Evolutionary conservation across 169 alveolate genomes (phyloP), one percentile per base, ranked within the genome.

Genomic region (Cryptosporidium xiaoi): DNA sequence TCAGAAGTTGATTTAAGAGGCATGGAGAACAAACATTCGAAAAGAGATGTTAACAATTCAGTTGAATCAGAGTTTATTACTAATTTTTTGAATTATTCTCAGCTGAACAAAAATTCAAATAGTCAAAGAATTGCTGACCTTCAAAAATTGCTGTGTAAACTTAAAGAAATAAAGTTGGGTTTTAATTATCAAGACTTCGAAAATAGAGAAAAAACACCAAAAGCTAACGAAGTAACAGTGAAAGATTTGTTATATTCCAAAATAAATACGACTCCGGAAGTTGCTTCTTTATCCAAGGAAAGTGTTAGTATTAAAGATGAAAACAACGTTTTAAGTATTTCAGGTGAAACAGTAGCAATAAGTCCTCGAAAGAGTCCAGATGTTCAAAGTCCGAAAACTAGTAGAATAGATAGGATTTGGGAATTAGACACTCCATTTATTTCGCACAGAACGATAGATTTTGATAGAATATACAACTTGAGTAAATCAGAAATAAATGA

Each of bases 401-500:
- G 48, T 8, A 40, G 10, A 20, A 46, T 66, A 29, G 44, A 31
- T 6, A 51, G 33, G 12, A 29, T 53, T 15, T 77, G 87, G 87
- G 87, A 77, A 29, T 62, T 77, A 60, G 87, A 77, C 50, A 77
- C 87, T 1, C 87, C 87, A 13, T 60, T 24, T 62, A 15, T 62
- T 36, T 15, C 40, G 10, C 44, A 60, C 56, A 56, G 87, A 27
- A 77, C 31, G 7, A 77, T 77, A 27, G 48, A 36, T 13, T n/a
- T 27, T 31, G n/a, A 46, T 48, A 29, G 18, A 50, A 40, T 40
- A 40, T 65, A 65, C n/a, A 36, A 36, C 20, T 29, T 16, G 29
- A 36, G 50, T 5, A 29, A 8, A 18, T 51, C 24, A 15, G 24
- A 24, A 18, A n/a, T 34, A 16, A 2, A 36, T 34, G 20, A 34